These are phyloP conservation scores for Ustilago nuda DNA, from an alignment of 1,284 basidiomycete genomes.

Conservation along the genomic window DNA sequence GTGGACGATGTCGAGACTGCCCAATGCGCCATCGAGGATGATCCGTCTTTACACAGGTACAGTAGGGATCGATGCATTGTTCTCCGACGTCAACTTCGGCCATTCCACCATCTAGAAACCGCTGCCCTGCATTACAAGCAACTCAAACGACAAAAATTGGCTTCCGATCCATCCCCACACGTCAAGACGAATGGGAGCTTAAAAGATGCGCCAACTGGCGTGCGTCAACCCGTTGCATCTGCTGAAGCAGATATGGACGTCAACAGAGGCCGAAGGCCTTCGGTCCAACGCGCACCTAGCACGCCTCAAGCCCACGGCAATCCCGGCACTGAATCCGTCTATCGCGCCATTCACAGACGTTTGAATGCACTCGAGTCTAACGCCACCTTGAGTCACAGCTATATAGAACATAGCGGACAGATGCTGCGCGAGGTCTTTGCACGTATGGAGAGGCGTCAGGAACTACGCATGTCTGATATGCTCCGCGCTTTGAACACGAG, in stretches of 20 bases:
- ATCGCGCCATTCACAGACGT: slow-evolving; percentile 94
- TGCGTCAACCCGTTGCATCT: background rate
- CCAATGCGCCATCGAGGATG: slow-evolving; percentile 27
- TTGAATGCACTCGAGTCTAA: slow-evolving; percentile 87
- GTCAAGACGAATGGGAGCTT: slow-evolving; percentile 1
- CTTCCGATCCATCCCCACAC: background rate
- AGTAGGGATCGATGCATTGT: slow-evolving; percentile 8
- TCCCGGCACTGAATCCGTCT: slow-evolving; percentile 79
- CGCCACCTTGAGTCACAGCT: slow-evolving; percentile 85
- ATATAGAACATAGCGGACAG: slow-evolving; percentile 88
- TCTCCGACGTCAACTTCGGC: slow-evolving; percentile 6
- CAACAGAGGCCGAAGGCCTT: slow-evolving; percentile 22
- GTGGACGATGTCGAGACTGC: background rate
- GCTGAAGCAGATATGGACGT: slow-evolving; percentile 8
- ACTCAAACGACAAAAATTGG: background rate
- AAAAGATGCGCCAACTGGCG: background rate
- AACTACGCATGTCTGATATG: slow-evolving; percentile 74
- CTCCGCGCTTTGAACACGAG: slow-evolving; percentile 72
- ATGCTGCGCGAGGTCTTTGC: slow-evolving; percentile 81
- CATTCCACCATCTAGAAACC: slow-evolving; percentile 14
- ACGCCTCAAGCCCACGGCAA: background rate
- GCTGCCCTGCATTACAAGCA: background rate
- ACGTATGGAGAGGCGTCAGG: slow-evolving; percentile 74
- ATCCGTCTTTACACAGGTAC: background rate
- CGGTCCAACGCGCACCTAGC: slow-evolving; percentile 3